A percentile compares a stretch with the other conserved stretches of the same genome.
Conservation (phyloP, 2,329 filamentous ascomycete species). For the Ceratocystis diversiconidia region DNA sequence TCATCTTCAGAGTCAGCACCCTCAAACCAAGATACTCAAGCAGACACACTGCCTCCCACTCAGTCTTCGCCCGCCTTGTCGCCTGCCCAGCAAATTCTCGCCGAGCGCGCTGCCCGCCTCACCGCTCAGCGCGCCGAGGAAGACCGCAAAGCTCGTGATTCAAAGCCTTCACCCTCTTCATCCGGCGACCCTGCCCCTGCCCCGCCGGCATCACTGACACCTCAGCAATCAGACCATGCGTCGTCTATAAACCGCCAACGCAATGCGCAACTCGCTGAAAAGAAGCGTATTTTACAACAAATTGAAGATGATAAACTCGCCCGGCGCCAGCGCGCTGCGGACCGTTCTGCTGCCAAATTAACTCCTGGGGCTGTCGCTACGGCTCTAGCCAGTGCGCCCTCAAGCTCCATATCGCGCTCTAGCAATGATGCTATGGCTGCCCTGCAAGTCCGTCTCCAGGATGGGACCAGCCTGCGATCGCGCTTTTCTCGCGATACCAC, state of each 20-base stretch:
- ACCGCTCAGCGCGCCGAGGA: conserved; percentile 27
- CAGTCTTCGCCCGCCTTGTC: background rate
- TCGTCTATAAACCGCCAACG: conserved; percentile 48
- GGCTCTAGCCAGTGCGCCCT: conserved; percentile 24
- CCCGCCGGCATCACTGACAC: conserved; percentile 17
- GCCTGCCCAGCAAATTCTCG: conserved; percentile 28
- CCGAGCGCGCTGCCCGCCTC: conserved; percentile 36
- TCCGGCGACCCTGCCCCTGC: conserved; percentile 21
- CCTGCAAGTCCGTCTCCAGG: conserved; percentile 68
- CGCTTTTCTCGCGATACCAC: conserved; percentile 53
- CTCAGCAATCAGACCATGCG: conserved; percentile 32
- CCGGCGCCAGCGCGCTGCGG: conserved; percentile 38
- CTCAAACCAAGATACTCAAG: conserved; percentile 6
- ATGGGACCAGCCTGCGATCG: conserved; percentile 64
- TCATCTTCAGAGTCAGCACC: conserved; percentile 18
- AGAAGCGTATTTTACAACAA: conserved; percentile 54
- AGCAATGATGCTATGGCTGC: conserved; percentile 29
- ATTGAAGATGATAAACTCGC: conserved; percentile 66
- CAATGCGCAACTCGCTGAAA: conserved; percentile 41
- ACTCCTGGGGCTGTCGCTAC: conserved; percentile 24
- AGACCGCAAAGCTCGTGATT: conserved; percentile 20
- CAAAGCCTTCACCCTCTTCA: conserved; percentile 24
- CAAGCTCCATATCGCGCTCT: conserved; percentile 24
- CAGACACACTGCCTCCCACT: background rate
- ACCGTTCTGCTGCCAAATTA: conserved; percentile 21